phyloP scores from a whole-genome alignment of 352 stramenopile genomes.

The Pythium inflatum region DNA sequence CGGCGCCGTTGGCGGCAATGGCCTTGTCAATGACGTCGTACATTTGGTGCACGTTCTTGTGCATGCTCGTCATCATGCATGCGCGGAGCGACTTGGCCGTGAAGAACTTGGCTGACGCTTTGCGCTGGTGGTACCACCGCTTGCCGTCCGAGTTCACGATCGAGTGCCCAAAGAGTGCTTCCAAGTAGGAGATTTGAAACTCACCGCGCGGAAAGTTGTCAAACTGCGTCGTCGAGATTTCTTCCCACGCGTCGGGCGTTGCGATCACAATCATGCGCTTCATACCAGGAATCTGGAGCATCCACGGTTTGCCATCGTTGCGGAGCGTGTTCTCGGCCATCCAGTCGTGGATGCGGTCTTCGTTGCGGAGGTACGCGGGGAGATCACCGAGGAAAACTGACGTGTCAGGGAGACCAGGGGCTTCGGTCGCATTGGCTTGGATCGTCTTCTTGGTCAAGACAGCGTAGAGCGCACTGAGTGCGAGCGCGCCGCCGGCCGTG shows the following conservation, averaged over 20 bases:
- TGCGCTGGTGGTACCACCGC: conserved; percentile 38
- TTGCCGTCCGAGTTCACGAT: conserved; percentile 37
- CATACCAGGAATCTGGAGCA: conserved; percentile 22
- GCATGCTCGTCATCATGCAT: conserved; percentile 27
- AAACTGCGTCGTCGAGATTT: conserved; percentile 39
- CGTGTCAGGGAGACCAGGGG: background rate
- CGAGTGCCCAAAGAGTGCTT: conserved; percentile 28
- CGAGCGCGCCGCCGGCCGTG: background rate
- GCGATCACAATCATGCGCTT: conserved; percentile 28
- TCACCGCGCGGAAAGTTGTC: conserved; percentile 37
- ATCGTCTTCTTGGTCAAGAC: background rate
- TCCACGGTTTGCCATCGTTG: conserved; percentile 31
- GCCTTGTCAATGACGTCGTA: conserved; percentile 15
- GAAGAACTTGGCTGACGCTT: conserved; percentile 37
- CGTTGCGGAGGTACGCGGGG: conserved; percentile 36
- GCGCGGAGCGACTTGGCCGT: conserved; percentile 32
- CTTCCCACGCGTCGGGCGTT: conserved; percentile 32
- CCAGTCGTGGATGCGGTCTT: conserved; percentile 52
- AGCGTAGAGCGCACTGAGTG: background rate
- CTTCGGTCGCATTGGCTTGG: too few relatives aligned
- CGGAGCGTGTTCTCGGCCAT: conserved; percentile 29
- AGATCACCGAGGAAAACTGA: conserved; percentile 48
- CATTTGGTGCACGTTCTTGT: conserved; percentile 23
- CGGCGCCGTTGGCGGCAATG: background rate
- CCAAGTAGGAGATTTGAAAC: conserved; percentile 24